Percentiles rank a stretch among this genome's conserved stretches.
phyloP scores from a whole-genome alignment of 169 alveolate genomes.

The Cyclospora cayetanensis region DNA sequence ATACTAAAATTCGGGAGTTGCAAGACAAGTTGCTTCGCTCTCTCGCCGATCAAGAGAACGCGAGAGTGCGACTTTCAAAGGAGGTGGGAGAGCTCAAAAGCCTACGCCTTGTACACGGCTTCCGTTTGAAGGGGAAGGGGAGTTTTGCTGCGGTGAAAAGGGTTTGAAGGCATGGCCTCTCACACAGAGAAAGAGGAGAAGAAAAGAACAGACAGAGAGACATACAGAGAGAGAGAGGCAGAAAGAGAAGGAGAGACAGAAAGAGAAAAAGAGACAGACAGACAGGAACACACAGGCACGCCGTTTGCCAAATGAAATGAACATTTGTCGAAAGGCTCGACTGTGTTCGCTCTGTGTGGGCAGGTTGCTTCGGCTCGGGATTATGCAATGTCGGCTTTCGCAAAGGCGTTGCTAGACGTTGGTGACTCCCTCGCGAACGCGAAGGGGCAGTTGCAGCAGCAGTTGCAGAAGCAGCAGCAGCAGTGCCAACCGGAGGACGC shows the following conservation, averaged over 20 bases:
- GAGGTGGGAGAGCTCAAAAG: constrained; percentile 9
- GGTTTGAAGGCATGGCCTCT: too few species aligned
- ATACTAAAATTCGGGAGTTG: background rate
- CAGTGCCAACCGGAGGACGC: constrained; percentile 64
- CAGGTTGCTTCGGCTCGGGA: constrained; percentile 84
- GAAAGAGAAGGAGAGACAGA: too few species aligned
- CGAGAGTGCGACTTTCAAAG: background rate
- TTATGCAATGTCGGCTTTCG: constrained; percentile 88
- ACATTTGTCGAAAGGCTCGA: too few species aligned
- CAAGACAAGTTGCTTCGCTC: background rate
- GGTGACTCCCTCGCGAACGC: constrained; percentile 90
- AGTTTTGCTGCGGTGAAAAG: too few species aligned
- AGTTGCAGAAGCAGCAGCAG: constrained; percentile 28
- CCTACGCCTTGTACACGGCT: constrained; percentile 37
- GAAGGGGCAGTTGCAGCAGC: constrained; percentile 63
- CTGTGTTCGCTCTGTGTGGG: constrained; percentile 34
- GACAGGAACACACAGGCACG: too few species aligned
- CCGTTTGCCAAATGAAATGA: too few species aligned
- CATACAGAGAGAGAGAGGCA: too few species aligned
- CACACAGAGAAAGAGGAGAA: too few species aligned
- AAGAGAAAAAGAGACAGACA: too few species aligned
- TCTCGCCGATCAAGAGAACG: constrained; percentile 1
- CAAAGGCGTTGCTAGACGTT: constrained; percentile 90
- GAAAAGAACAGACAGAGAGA: too few species aligned
- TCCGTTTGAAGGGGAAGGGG: too few species aligned